Conservation (phyloP, 2,329 filamentous ascomycete species). For the Fusarium cicatricum region DNA sequence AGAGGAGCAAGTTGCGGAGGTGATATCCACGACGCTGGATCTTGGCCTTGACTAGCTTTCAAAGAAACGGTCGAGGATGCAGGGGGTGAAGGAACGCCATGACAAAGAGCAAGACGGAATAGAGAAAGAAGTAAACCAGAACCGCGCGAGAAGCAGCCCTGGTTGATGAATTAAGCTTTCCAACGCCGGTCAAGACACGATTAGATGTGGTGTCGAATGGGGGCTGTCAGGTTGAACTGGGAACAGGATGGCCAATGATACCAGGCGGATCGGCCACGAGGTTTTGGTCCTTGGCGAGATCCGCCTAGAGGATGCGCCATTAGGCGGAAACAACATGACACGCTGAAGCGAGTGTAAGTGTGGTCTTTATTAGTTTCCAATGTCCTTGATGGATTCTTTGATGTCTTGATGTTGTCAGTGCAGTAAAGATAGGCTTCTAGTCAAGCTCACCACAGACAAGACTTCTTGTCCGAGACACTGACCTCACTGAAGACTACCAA, state of each 20-base stretch:
- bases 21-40: neutral
- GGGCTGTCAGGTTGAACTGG: constrained; percentile 2
- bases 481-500: neutral
- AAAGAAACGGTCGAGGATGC: constrained; percentile 2
- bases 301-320: constrained; percentile 7
- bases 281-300: constrained; percentile 9
- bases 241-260: constrained; percentile 28
- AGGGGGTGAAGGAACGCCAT: constrained; percentile 7
- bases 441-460: neutral
- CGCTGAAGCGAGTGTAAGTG: neutral
- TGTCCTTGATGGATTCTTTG: neutral
- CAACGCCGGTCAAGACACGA: neutral
- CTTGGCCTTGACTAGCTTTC: constrained; percentile 9
- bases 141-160: constrained; percentile 2
- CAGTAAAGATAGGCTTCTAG: no score
- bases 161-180: neutral
- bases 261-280: constrained; percentile 30
- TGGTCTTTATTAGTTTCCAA: neutral
- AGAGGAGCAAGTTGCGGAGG: neutral
- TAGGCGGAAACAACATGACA: neutral
- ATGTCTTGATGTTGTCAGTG: neutral
- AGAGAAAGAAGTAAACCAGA: neutral
- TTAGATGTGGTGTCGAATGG: constrained; percentile 8
- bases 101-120: constrained; percentile 10
- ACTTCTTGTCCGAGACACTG: neutral